A percentile compares a stretch with the other conserved stretches of the same genome.
phyloP scores from a whole-genome alignment of 164 flowering plant genomes.

The Liriodendron chinense region DNA sequence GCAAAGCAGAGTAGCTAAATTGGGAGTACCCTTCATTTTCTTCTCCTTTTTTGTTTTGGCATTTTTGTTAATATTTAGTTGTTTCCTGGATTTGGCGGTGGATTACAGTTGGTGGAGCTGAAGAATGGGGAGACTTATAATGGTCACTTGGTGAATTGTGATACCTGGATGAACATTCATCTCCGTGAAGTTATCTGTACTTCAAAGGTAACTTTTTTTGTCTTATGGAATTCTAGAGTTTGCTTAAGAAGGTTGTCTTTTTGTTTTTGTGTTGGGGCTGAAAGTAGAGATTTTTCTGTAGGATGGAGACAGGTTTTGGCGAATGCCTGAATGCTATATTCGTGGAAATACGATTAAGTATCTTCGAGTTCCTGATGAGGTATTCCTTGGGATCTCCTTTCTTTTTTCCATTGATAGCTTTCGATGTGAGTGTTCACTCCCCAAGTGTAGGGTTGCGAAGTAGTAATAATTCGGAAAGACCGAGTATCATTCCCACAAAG shows the following conservation, averaged over 20 bases:
- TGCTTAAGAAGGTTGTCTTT: not conserved
- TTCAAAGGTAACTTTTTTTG: conserved; percentile 56
- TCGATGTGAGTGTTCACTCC: too few relatives aligned
- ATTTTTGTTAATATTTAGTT: too few relatives aligned
- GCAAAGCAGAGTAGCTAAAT: too few relatives aligned
- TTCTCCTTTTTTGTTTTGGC: too few relatives aligned
- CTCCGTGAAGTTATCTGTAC: conserved; percentile 97
- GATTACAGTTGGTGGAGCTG: conserved; percentile 79
- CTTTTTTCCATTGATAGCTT: too few relatives aligned
- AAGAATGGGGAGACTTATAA: conserved; percentile 98
- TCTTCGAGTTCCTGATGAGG: conserved; percentile 99
- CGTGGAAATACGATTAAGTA: conserved; percentile 97
- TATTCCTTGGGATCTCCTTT: conserved; percentile 14
- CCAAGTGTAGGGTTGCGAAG: too few relatives aligned
- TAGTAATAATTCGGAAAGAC: too few relatives aligned
- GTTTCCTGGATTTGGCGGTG: not conserved
- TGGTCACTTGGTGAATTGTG: conserved; percentile 96
- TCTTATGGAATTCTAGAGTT: not conserved
- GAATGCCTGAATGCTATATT: conserved; percentile 97
- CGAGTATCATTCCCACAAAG: too few relatives aligned
- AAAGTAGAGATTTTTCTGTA: conserved; percentile 21
- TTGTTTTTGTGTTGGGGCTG: not conserved
- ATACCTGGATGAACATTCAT: conserved; percentile 99
- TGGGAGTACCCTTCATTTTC: too few relatives aligned
- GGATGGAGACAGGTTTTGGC: conserved; percentile 99